Base-by-base conservation (phyloP, 2,329 filamentous ascomycete species). In the Penicillium sp. region DNA sequence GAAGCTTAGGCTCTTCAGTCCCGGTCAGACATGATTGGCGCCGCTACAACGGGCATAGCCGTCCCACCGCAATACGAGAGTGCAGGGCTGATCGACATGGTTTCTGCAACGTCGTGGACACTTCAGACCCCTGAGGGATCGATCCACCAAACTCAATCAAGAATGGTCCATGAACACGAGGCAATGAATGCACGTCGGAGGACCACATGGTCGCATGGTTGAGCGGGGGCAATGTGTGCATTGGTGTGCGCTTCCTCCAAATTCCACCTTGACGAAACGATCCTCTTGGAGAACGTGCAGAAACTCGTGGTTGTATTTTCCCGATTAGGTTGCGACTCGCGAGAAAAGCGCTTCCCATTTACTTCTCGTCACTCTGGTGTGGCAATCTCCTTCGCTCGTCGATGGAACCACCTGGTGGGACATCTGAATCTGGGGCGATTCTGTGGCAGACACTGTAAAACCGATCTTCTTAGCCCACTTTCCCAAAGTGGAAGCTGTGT, bases 151-250 rank as follows among this genome's bases (percentile, higher is more conserved):
- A 18, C 18, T 18, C 18, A 18, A 18, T 18, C 18, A 18, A 18
- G 28, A 29, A 25, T 39, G 43, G 29, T 32, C 43, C 24, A 44
- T 33, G 42, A 44, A 44, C 42, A 44, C 25, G 42, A 44, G 42
- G 4, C 18, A n/a, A 25, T 8, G 18, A 7, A 18, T 5, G 40
- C 40, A 43, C 40, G 24, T 43, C 34, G 25, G 9, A 25, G 32
- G 42, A 32, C 24, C 33, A 9, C 33, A 28, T 29, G 12, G 42
- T 37, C 11, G n/a, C 27, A 43, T 36, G 35, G 42, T 25, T 25
- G 32, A n/a, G 26, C 18, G 29, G 32, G 3, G 40, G 18, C 33
- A 5, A n/a, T 38, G 9, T 1, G 29, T 12, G 6, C 18, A 29
- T 34, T 5, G 7, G 9, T 9, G n/a, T 25, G 12, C 4, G 9